Evolutionary conservation across 2,329 filamentous ascomycete genomes (phyloP), one percentile per base, ranked within the genome.

Genomic region (Fusarium torreyae): DNA sequence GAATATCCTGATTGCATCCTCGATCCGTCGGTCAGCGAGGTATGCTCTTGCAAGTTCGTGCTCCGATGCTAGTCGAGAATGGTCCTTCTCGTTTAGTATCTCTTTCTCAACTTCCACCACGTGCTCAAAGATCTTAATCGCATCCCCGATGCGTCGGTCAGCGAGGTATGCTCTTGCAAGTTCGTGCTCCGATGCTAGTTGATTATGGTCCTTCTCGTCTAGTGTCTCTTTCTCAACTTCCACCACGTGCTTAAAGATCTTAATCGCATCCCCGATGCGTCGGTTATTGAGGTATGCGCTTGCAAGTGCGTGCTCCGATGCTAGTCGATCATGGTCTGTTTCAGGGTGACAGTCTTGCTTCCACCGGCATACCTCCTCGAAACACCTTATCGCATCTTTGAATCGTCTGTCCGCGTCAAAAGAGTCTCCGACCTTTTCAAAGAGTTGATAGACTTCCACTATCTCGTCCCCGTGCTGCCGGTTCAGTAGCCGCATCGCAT

Each of bases 371-470:
- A 14, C 24, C 36, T 31, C 9, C 14, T 52, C 34, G 3, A 33
- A 33, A 13, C 26, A 52, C 1, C 4, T 10, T 7, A 13, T 13
- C 13, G 49, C n/a, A 17, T 52, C 49, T n/a, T 31, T 31, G 4
- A 7, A 33, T 9, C 36, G 36, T 40, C 24, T 22, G 6, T 52
- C 11, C 1, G 3, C 1, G 0, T 3, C 0, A 15, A 42, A 22
- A 0, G n/a, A 2, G 0, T 4, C 1, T 3, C 36, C 36, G 5
- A 52, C n/a, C 36, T 40, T 52, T 0, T n/a, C 3, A 4, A n/a
- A 11, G 11, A 52, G 49, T 2, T 0, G 7, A 22, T 17, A 20
- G 7, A 15, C 5, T 10, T 17, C 36, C 1, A 1, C 1, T 40
- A 6, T n/a, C 14, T 31, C 31, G 5, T 26, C 24, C 6, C 22